A percentile compares a stretch with the other conserved stretches of the same genome.
Conservation (phyloP, 1,139 yeast genomes). For the Pichia sp. region DNA sequence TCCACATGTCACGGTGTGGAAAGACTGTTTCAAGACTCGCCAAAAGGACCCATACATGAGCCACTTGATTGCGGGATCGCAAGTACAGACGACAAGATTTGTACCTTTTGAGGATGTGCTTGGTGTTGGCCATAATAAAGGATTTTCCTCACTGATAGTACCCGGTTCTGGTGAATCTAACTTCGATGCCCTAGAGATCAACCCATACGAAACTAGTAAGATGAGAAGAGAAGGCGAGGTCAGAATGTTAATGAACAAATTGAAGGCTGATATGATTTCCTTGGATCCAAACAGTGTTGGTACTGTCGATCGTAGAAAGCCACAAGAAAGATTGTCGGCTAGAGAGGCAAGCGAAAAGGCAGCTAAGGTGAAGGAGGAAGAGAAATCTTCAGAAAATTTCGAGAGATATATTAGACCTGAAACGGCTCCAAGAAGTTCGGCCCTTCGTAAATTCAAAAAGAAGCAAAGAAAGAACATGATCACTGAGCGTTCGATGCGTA, state of each 20-base stretch:
- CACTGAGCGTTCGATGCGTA: constrained; percentile 78
- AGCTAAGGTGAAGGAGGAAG: constrained; percentile 38
- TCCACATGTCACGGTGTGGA: constrained; percentile 88
- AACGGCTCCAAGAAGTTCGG: constrained; percentile 75
- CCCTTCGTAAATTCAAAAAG: constrained; percentile 73
- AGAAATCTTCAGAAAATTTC: constrained; percentile 37
- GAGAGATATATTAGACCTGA: constrained; percentile 43
- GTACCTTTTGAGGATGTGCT: constrained; percentile 96
- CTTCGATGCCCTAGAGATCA: constrained; percentile 87
- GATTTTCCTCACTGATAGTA: constrained; percentile 73
- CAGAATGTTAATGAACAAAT: constrained; percentile 75
- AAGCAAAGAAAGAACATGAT: constrained; percentile 83
- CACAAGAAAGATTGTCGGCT: constrained; percentile 58
- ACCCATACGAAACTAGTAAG: constrained; percentile 87
- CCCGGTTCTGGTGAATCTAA: constrained; percentile 99
- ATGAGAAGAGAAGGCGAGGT: constrained; percentile 96
- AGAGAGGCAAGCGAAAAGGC: constrained; percentile 47
- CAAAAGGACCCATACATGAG: constrained; percentile 87
- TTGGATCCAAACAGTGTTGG: constrained; percentile 89
- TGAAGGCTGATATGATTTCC: constrained; percentile 88
- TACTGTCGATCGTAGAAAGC: constrained; percentile 68
- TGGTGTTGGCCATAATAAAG: constrained; percentile 79
- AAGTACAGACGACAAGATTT: constrained; percentile 60
- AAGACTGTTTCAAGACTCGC: constrained; percentile 59
- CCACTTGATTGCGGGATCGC: constrained; percentile 77